Conservation (phyloP, 176 grass and related monocot species). For the Eremochloa ophiuroides region DNA sequence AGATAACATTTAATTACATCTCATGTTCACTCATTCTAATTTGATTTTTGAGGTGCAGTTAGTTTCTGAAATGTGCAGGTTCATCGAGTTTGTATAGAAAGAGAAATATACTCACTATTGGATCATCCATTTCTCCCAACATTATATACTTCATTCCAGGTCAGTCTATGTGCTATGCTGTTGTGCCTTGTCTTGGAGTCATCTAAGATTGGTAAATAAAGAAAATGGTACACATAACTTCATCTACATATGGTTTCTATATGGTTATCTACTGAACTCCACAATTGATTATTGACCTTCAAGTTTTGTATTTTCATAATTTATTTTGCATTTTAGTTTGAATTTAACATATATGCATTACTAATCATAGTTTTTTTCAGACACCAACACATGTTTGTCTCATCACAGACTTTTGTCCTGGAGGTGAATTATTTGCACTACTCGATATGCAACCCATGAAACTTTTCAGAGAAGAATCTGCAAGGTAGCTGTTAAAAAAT, state of each 20-base stretch:
- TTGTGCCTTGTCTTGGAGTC: neutral
- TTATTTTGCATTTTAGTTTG: constrained; percentile 7
- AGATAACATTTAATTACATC: neutral
- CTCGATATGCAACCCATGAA: constrained; percentile 92
- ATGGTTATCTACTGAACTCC: neutral
- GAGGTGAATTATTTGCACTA: constrained; percentile 93
- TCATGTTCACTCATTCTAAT: neutral
- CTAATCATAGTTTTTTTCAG: constrained; percentile 52
- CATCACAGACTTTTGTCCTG: constrained; percentile 96
- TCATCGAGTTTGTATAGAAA: constrained; percentile 91
- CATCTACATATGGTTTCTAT: neutral
- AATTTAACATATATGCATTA: constrained; percentile 5
- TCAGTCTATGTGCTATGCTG: constrained; percentile 20
- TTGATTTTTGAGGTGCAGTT: neutral
- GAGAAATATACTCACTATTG: constrained; percentile 92
- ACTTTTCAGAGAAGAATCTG: constrained; percentile 83
- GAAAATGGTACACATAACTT: neutral
- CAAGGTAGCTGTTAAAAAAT: constrained; percentile 53
- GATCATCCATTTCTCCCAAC: constrained; percentile 99
- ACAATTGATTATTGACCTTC: neutral
- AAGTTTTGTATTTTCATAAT: neutral
- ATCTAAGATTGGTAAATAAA: constrained; percentile 27
- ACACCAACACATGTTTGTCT: constrained; percentile 97
- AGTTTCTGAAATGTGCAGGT: constrained; percentile 51
- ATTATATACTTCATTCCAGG: constrained; percentile 97